These are phyloP conservation scores for Aureoboletus auriporus DNA, from an alignment of 768 basidiomycete genomes.

Conservation along the genomic window DNA sequence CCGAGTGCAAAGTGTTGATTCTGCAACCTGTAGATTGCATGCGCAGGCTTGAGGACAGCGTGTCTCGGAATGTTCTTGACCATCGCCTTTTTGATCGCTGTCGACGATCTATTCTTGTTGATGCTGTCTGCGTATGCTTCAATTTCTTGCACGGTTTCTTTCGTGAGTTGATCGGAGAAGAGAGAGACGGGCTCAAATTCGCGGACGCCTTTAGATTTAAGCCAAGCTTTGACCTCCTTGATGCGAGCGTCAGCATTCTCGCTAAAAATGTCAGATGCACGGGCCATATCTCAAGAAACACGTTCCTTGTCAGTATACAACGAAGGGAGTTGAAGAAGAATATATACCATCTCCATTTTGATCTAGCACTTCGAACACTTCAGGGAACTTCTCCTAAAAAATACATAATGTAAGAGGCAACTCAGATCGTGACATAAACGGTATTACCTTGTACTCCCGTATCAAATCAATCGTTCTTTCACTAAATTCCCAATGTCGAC, in stretches of 20 bases:
- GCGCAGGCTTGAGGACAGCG: conserved; percentile 89
- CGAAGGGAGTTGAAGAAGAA: background rate
- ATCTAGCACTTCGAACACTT: conserved; percentile 74
- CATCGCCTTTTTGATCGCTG: conserved; percentile 83
- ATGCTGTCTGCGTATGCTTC: conserved; percentile 73
- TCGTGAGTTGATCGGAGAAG: conserved; percentile 86
- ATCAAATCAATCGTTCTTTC: conserved; percentile 80
- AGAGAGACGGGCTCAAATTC: conserved; percentile 93
- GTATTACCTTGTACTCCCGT: conserved; percentile 70
- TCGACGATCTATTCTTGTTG: conserved; percentile 52
- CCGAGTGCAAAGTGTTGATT: conserved; percentile 86
- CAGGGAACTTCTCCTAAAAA: conserved; percentile 72
- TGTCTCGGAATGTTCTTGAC: conserved; percentile 91
- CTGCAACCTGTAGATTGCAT: conserved; percentile 85
- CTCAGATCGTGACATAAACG: too few species aligned
- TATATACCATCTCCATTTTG: conserved; percentile 60
- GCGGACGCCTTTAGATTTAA: conserved; percentile 79
- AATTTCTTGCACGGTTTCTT: conserved; percentile 80
- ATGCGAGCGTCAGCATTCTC: conserved; percentile 65
- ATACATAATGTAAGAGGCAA: background rate
- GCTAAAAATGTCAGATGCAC: conserved; percentile 53
- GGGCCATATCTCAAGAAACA: conserved; percentile 62
- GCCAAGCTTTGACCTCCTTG: conserved; percentile 79
- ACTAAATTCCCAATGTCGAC: conserved; percentile 89
- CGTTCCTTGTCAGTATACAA: background rate